Evolutionary conservation across 768 basidiomycete species (phyloP).

Genomic region (Aureoboletus auriporus): DNA sequence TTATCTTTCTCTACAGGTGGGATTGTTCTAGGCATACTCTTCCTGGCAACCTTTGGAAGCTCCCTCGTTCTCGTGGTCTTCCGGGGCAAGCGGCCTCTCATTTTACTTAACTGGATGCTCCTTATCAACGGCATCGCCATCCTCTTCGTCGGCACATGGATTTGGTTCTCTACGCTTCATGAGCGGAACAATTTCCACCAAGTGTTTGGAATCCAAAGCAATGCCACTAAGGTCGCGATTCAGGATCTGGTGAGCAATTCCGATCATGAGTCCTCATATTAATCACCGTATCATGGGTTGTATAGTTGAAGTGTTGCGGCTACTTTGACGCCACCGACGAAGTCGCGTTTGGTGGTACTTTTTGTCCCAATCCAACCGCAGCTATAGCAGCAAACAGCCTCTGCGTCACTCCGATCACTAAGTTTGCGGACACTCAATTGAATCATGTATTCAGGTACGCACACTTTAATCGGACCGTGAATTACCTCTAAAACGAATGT

Average conservation of each 20-base stretch:
- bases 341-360: constrained; percentile 55
- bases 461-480: not conserved
- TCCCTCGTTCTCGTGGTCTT: constrained; percentile 72
- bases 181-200: constrained; percentile 65
- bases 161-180: constrained; percentile 81
- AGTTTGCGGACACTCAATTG: constrained; percentile 65
- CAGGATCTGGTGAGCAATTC: constrained; percentile 64
- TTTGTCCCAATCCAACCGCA: constrained; percentile 47
- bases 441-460: constrained; percentile 81
- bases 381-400: constrained; percentile 42
- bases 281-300: constrained; percentile 1
- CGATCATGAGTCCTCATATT: not conserved
- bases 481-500: not conserved
- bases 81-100: constrained; percentile 63
- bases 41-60: constrained; percentile 64
- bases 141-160: constrained; percentile 59
- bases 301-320: constrained; percentile 79
- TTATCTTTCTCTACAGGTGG: constrained; percentile 48
- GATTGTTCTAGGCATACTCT: constrained; percentile 58
- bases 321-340: constrained; percentile 68
- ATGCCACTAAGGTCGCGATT: constrained; percentile 47
- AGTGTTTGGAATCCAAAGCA: constrained; percentile 47
- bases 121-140: constrained; percentile 59
- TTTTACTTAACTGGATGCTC: constrained; percentile 73
- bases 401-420: constrained; percentile 70